A percentile compares a stretch with the other conserved stretches of the same genome.
These are phyloP conservation scores for Saposhnikovia divaricata DNA, from an alignment of 129 eudicot genomes.

Conservation along the genomic window DNA sequence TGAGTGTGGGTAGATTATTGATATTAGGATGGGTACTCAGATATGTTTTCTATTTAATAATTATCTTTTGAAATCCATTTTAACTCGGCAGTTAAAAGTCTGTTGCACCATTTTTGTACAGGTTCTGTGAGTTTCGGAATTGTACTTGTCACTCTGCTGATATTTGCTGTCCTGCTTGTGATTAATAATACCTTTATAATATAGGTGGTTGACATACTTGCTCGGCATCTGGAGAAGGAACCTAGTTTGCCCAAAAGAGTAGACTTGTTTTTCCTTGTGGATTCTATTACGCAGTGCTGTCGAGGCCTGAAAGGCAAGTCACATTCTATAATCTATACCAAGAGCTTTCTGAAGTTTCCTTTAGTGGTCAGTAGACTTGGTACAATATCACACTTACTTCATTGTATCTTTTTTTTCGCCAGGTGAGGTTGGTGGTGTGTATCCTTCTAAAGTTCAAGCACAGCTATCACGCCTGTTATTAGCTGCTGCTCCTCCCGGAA, in stretches of 20 bases:
- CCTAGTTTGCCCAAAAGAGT: conserved; percentile 67
- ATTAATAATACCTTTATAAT: conserved; percentile 7
- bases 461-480: conserved; percentile 62
- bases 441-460: conserved; percentile 66
- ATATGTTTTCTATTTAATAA: not conserved
- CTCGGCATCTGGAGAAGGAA: conserved; percentile 69
- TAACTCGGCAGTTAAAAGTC: not conserved
- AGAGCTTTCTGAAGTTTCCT: not conserved
- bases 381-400: not conserved
- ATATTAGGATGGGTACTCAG: not conserved
- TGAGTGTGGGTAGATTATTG: not conserved
- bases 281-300: conserved; percentile 86
- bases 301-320: conserved; percentile 74
- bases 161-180: not conserved
- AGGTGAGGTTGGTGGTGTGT: conserved; percentile 71
- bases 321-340: not conserved
- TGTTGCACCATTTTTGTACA: not conserved
- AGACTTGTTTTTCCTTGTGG: conserved; percentile 95
- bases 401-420: conserved; percentile 7
- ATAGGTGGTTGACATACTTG: conserved; percentile 84
- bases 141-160: not conserved
- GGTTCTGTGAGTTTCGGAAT: not conserved
- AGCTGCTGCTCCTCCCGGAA: conserved; percentile 98
- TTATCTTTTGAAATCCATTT: not conserved
- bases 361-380: not conserved